Percentiles rank a stretch among this genome's conserved stretches.
These are phyloP conservation scores for Falciphora oryzae DNA, from an alignment of 2,329 filamentous ascomycete species.

Conservation along the genomic window DNA sequence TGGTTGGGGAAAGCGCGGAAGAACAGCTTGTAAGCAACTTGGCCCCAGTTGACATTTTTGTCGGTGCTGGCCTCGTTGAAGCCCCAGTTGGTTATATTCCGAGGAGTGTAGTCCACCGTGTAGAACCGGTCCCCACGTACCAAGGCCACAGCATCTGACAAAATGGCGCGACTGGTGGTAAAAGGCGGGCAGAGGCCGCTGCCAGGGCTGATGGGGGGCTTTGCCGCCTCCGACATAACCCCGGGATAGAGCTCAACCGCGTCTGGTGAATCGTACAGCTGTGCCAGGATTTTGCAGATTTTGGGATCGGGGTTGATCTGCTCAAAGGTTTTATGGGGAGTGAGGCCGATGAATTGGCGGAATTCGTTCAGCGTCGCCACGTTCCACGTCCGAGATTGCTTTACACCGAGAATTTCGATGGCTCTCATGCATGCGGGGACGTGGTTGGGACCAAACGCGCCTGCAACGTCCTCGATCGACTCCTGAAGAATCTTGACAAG, in stretches of 20 bases:
- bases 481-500: slow-evolving; percentile 48
- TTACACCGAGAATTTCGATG: slow-evolving; percentile 41
- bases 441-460: slow-evolving; percentile 45
- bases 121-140: slow-evolving; percentile 62
- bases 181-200: slow-evolving; percentile 43
- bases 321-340: slow-evolving; percentile 41
- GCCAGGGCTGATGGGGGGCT: slow-evolving; percentile 41
- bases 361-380: slow-evolving; percentile 48
- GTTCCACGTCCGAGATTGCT: slow-evolving; percentile 41
- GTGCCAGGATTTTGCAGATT: slow-evolving; percentile 35
- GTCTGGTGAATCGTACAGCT: slow-evolving; percentile 46
- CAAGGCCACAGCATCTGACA: slow-evolving; percentile 57
- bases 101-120: slow-evolving; percentile 53
- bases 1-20: slow-evolving; percentile 44
- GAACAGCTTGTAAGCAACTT: slow-evolving; percentile 40
- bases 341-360: slow-evolving; percentile 45
- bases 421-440: slow-evolving; percentile 39
- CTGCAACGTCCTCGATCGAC: slow-evolving; percentile 42
- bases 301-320: slow-evolving; percentile 45
- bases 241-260: slow-evolving; percentile 53
- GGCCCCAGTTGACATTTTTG: slow-evolving; percentile 33
- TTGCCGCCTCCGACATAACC: slow-evolving; percentile 49
- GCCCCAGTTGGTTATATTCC: slow-evolving; percentile 63
- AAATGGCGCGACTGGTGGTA: slow-evolving; percentile 44
- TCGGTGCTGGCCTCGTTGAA: slow-evolving; percentile 34